Conservation (phyloP, 805 yeast genomes). For the Yamadazyma scolyti region DNA sequence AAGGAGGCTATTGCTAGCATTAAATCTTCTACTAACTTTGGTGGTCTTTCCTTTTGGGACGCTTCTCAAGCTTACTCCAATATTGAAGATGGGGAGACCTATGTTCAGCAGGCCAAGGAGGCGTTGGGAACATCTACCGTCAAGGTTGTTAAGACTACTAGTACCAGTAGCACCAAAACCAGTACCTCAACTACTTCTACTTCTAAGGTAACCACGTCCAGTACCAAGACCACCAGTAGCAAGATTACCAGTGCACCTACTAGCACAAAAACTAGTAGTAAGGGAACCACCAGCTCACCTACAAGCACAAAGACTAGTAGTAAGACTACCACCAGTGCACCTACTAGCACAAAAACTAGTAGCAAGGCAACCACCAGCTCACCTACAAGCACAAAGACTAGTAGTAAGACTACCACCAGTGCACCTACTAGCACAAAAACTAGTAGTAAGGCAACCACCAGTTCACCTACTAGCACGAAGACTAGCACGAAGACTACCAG, state of each 20-base stretch:
- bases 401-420: neutral
- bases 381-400: neutral
- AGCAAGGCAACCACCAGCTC: neutral
- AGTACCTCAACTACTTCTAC: constrained; percentile 1
- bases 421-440: neutral
- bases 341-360: neutral
- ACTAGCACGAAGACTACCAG: neutral
- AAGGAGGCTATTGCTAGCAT: constrained; percentile 15
- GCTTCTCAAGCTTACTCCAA: constrained; percentile 50
- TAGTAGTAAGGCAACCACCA: neutral
- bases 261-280: neutral
- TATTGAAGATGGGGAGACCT: constrained; percentile 18
- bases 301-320: neutral
- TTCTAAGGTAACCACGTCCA: neutral
- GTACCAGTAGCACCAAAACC: constrained; percentile 3
- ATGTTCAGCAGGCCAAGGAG: constrained; percentile 37
- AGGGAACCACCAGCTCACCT: neutral
- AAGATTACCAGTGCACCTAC: neutral
- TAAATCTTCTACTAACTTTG: constrained; percentile 35
- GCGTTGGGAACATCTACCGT: constrained; percentile 20
- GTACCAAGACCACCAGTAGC: neutral
- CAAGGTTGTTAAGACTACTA: constrained; percentile 1
- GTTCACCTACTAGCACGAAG: constrained; percentile 1
- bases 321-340: neutral
- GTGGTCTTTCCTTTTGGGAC: constrained; percentile 85